A percentile compares a stretch with the other conserved stretches of the same genome.
phyloP scores from a whole-genome alignment of 805 yeast species.

The Yamadazyma sp. region DNA sequence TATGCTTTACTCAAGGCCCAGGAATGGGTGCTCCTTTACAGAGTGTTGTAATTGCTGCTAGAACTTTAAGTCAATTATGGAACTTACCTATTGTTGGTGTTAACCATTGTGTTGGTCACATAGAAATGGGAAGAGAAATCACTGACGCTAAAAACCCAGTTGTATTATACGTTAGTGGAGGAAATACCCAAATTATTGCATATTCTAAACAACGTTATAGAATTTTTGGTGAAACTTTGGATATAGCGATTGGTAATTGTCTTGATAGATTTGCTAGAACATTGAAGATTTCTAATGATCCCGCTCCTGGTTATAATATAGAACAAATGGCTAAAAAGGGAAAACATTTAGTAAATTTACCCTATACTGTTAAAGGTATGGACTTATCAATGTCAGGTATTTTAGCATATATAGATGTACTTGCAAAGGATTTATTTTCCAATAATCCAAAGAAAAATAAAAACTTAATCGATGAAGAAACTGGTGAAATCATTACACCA shows the following conservation, averaged over 20 bases:
- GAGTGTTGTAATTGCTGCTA: slow-evolving; percentile 87
- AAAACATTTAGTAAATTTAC: slow-evolving; percentile 64
- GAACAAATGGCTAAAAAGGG: slow-evolving; percentile 87
- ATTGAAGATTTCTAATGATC: slow-evolving; percentile 81
- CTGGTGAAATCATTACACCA: slow-evolving; percentile 57
- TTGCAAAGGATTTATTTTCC: slow-evolving; percentile 71
- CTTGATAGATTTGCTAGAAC: slow-evolving; percentile 94
- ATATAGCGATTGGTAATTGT: slow-evolving; percentile 97
- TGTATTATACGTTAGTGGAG: slow-evolving; percentile 95
- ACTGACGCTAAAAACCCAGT: slow-evolving; percentile 98
- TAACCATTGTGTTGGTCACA: slow-evolving; percentile 96
- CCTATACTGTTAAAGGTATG: slow-evolving; percentile 99
- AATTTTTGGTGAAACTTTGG: slow-evolving; percentile 98
- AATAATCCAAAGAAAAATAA: slow-evolving; percentile 35
- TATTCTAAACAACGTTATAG: slow-evolving; percentile 90
- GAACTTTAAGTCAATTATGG: slow-evolving; percentile 82
- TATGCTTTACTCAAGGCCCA: slow-evolving; percentile 96
- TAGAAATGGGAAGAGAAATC: slow-evolving; percentile 98
- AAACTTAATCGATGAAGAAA: slow-evolving; percentile 35
- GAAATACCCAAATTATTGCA: slow-evolving; percentile 97
- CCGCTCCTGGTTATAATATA: slow-evolving; percentile 96
- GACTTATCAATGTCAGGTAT: slow-evolving; percentile 96
- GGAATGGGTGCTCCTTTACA: slow-evolving; percentile 99
- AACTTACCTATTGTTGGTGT: slow-evolving; percentile 86
- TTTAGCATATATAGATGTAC: slow-evolving; percentile 74